phyloP scores from a whole-genome alignment of 495 filamentous ascomycete species.

The Penicillium turbatum region DNA sequence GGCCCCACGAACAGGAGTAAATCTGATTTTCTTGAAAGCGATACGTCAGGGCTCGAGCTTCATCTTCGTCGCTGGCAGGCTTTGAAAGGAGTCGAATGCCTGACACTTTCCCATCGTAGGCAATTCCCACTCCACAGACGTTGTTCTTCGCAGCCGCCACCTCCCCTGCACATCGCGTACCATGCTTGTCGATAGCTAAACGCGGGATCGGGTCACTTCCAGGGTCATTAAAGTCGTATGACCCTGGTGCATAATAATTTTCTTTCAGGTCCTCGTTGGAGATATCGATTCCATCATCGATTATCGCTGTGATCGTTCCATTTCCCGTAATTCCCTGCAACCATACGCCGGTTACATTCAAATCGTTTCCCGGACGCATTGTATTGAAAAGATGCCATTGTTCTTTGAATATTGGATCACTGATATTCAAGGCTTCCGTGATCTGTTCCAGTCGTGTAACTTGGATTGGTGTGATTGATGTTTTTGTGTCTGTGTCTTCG shows the following conservation, averaged over 20 bases:
- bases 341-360: constrained; percentile 93
- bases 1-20: constrained; percentile 98
- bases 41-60: too few species aligned
- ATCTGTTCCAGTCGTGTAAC: too few species aligned
- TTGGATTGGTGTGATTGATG: too few species aligned
- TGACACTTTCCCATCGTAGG: constrained; percentile 83
- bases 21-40: constrained; percentile 87
- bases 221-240: constrained; percentile 97
- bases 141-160: constrained; percentile 88
- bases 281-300: constrained; percentile 96
- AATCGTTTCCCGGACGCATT: constrained; percentile 74
- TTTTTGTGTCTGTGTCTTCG: too few species aligned
- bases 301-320: constrained; percentile 82
- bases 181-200: too few species aligned
- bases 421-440: too few species aligned
- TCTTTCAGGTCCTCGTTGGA: constrained; percentile 87
- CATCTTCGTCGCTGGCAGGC: too few species aligned
- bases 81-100: constrained; percentile 90
- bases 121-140: constrained; percentile 92
- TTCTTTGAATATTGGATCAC: too few species aligned
- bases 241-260: constrained; percentile 87
- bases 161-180: constrained; percentile 91
- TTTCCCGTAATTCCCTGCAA: constrained; percentile 82
- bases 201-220: too few species aligned
- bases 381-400: constrained; percentile 97